Evolutionary conservation across 352 stramenopile genomes (phyloP).

Genomic region (Blastocystis sp.): DNA sequence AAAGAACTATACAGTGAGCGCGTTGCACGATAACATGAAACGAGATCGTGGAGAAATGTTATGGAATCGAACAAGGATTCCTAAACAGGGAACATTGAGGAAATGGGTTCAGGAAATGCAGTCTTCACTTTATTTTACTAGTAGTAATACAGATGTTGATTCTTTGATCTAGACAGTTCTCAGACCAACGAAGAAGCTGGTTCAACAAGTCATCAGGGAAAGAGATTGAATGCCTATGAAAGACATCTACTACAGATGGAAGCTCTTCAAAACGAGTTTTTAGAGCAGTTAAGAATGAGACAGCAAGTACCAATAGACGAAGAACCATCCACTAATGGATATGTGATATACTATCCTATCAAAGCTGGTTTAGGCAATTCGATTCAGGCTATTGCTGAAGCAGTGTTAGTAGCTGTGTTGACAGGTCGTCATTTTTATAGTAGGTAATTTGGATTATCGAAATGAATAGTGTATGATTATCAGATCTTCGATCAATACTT

Average conservation of each 20-base stretch:
- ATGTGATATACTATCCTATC: slow-evolving; percentile 35
- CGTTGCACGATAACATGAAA: neutral
- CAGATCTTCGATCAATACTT: slow-evolving; percentile 26
- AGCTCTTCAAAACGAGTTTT: neutral
- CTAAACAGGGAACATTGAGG: no score
- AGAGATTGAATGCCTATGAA: neutral
- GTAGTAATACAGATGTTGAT: no score
- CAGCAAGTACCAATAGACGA: neutral
- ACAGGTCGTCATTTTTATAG: slow-evolving; percentile 13
- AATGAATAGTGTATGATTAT: slow-evolving; percentile 15
- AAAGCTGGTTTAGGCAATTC: slow-evolving; percentile 35
- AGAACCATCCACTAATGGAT: neutral
- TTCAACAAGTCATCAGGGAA: no score
- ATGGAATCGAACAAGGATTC: no score
- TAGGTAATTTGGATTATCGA: neutral
- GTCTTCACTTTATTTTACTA: neutral
- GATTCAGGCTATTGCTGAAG: neutral
- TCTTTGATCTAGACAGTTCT: no score
- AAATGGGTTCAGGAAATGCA: neutral
- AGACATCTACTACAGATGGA: neutral
- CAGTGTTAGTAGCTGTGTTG: slow-evolving; percentile 24
- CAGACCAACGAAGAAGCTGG: no score
- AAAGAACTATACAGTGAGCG: neutral
- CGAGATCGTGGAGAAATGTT: no score
- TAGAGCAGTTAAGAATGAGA: neutral